phyloP scores from a whole-genome alignment of 768 basidiomycete species.

The Tulasnella sp. region DNA sequence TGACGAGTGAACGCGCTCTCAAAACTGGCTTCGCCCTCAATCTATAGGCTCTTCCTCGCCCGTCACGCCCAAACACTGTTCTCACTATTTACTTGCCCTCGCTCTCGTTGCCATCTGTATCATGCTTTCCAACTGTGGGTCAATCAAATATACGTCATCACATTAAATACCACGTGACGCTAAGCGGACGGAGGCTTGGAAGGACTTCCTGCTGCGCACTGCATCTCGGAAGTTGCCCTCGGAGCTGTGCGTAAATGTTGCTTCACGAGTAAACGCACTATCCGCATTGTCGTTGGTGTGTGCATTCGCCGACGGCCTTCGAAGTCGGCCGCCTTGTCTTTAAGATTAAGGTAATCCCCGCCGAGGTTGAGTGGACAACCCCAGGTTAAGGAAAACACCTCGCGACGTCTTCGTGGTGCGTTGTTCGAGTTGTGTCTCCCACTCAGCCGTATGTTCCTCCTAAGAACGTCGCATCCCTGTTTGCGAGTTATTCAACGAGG shows the following conservation, averaged over 20 bases:
- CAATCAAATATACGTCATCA: neutral
- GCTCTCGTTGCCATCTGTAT: constrained; percentile 9
- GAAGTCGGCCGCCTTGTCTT: neutral
- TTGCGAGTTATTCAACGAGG: no score
- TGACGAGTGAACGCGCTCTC: constrained; percentile 52
- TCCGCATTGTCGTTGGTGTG: neutral
- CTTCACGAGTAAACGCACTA: neutral
- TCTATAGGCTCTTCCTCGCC: neutral
- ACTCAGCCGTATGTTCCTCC: no score
- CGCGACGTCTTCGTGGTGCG: no score
- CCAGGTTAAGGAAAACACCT: no score
- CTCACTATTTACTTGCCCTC: neutral
- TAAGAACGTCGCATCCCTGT: no score
- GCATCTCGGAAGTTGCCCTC: neutral
- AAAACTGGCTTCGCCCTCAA: neutral
- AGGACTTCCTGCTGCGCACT: neutral
- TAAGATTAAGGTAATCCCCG: no score
- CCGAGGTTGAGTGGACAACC: no score
- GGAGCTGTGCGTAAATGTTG: neutral
- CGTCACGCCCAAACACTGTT: neutral
- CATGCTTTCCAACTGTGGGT: neutral
- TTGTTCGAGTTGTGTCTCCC: no score
- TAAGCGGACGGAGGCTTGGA: neutral
- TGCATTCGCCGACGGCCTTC: neutral
- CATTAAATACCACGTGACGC: neutral